Percentiles rank a stretch among this genome's conserved stretches.
These are phyloP conservation scores for Serendipita sp. DNA, from an alignment of 768 basidiomycete species.

Conservation along the genomic window DNA sequence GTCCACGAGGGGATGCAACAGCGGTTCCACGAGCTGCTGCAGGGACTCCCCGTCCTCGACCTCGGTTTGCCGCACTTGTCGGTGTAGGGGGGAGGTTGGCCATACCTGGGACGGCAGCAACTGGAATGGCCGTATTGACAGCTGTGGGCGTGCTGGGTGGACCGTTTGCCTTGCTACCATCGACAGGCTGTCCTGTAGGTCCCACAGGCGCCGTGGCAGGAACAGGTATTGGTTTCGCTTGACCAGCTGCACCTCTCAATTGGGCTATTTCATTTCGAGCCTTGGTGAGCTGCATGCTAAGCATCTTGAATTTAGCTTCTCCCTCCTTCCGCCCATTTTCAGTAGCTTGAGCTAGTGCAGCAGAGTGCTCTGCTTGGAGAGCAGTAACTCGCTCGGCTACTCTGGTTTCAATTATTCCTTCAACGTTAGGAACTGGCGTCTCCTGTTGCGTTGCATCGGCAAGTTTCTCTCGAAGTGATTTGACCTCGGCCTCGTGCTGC, in stretches of 20 bases:
- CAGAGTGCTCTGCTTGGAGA: neutral
- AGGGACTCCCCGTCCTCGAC: neutral
- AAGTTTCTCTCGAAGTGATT: neutral
- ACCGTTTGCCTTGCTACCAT: neutral
- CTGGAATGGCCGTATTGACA: neutral
- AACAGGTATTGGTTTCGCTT: neutral
- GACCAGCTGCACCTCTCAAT: neutral
- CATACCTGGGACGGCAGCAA: neutral
- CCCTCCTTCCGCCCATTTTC: slow-evolving; percentile 1
- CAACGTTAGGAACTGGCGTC: neutral
- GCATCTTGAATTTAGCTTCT: slow-evolving; percentile 1
- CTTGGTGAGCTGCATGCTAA: neutral
- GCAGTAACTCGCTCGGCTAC: neutral
- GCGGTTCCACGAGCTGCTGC: neutral
- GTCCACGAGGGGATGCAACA: neutral
- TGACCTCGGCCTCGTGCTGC: neutral
- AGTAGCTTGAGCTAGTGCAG: neutral
- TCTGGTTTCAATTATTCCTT: neutral
- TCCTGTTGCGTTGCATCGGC: neutral
- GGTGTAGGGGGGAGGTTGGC: neutral
- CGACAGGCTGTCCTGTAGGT: neutral
- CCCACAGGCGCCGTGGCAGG: neutral
- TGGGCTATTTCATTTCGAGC: neutral
- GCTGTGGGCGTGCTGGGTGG: neutral
- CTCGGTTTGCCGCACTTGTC: neutral